Base-by-base conservation (phyloP, 2,329 filamentous ascomycete genomes). In the Diaporthe citri region DNA sequence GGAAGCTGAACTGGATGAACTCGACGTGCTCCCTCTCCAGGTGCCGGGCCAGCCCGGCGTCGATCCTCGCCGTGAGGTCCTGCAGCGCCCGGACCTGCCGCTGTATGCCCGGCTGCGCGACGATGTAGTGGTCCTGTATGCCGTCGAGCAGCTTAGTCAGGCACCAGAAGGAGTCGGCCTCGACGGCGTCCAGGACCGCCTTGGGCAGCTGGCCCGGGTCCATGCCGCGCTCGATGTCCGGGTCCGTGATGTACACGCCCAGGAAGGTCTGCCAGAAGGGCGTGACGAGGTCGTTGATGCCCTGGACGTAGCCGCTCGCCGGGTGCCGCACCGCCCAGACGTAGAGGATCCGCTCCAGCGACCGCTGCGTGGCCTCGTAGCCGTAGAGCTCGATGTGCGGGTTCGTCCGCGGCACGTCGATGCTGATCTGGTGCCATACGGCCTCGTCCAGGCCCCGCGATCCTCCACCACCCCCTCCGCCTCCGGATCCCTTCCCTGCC, bases 341-440 rank as follows among this genome's bases (percentile, higher is more conserved):
- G 82, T 99, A 99, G 28, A 99, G 85, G 79, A 99, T 98, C 66
- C 96, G 92, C 84, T 99, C 97, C 20, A 99, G 86, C 1, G 95
- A 98, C 72, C 96, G 89, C 82, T 99, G 97, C 0, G 97, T 99
- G 6, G 96, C 96, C 84, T 98, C 96, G 82, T 98, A 98, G 78
- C 95, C 91, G 85, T 99, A 99, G 0, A 99, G 89, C 79, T 97
- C 94, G 72, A 99, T 93, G 84, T 98, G 97, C 15, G 97, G 97
- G 82, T 98, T 98, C 5, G 97, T 99, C 69, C 97, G 92, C 3
- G 97, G 97, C 31, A 98, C 95, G 82, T 99, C 97, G 81, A 99
- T 99, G 84, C 95, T 98, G 85, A 99, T 98, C 82, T 99, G 97
- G 86, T 99, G 97, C 97, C 97, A 99, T 75, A 99, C 92, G n/a